Evolutionary conservation across 2,329 filamentous ascomycete species (phyloP), one percentile per base, ranked within the genome.

Genomic region (Colletotrichum tanaceti): DNA sequence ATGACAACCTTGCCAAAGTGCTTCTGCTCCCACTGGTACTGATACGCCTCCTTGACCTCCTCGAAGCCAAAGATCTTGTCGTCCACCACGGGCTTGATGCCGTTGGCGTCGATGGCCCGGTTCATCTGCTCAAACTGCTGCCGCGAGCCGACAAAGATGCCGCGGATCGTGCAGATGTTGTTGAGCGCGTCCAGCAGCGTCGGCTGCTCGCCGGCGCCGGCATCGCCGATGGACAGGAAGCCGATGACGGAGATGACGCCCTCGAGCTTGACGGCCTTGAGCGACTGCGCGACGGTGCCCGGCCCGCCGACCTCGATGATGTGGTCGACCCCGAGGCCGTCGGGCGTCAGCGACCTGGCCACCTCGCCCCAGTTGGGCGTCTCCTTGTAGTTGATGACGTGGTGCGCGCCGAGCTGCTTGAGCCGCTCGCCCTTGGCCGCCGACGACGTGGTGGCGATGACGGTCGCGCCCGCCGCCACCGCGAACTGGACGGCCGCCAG

Each of bases 401-500:
- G 80, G 73, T 84, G 80, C 7, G 83, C 84, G 32, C 84, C 84
- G 16, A 86, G 79, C 74, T 80, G 78, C 77, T 78, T 79, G 44
- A 85, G 76, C 13, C 75, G 71, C 72, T 78, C 77, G 39, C 75
- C 80, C 77, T 85, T 86, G n/a, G 78, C 80, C 38, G 74, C 73
- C 10, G 82, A 82, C 22, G 79, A 80, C 0, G 84, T 86, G 2
- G 84, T 85, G 39, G 83, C 82, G 62, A 86, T 83, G 68, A 85
- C 83, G 10, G 71, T 80, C 6, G 83, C 83, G 52, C 84, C 83
- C 4, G 81, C 82, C 1, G 82, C 82, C 73, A 83, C 84, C 62
- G 84, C 84, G 71, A 86, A 84, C 78, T 85, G 90, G n/a, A 91
- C 76, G 4, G 85, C 90, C 67, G 91, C 91, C 68, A 91, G 83